Conservation (phyloP, 805 yeast genomes). For the Metschnikowia picachoensis region DNA sequence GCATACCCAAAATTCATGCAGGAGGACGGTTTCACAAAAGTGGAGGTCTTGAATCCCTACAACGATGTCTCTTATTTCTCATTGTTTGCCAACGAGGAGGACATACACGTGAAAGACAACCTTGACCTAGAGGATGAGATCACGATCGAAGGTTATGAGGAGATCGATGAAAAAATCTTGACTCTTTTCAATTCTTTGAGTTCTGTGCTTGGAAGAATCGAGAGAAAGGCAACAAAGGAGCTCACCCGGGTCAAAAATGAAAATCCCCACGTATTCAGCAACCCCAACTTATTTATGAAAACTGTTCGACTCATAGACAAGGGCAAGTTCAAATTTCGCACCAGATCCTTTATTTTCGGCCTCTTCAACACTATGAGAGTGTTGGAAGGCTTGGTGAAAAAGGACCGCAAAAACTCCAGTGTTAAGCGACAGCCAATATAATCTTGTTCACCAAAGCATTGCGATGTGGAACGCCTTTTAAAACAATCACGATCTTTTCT, state of each 20-base stretch:
- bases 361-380: constrained; percentile 47
- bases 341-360: constrained; percentile 63
- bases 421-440: constrained; percentile 1
- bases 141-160: constrained; percentile 13
- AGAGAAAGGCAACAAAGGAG: constrained; percentile 54
- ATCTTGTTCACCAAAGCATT: not conserved
- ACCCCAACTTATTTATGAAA: constrained; percentile 50
- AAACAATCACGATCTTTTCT: not conserved
- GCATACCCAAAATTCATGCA: constrained; percentile 18
- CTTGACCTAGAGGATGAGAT: constrained; percentile 17
- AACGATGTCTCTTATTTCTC: constrained; percentile 13
- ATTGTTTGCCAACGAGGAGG: constrained; percentile 12
- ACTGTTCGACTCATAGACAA: constrained; percentile 48
- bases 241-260: constrained; percentile 50
- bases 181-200: constrained; percentile 49
- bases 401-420: constrained; percentile 34
- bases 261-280: constrained; percentile 51
- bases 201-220: constrained; percentile 34
- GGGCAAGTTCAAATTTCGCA: constrained; percentile 59
- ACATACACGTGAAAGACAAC: constrained; percentile 4
- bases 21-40: constrained; percentile 12
- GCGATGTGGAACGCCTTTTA: not conserved
- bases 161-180: constrained; percentile 24
- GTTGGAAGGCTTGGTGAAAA: constrained; percentile 48
- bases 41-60: constrained; percentile 15